Evolutionary conservation across 768 basidiomycete species (phyloP), one percentile per base, ranked within the genome.

Genomic region (Cyathus striatus): DNA sequence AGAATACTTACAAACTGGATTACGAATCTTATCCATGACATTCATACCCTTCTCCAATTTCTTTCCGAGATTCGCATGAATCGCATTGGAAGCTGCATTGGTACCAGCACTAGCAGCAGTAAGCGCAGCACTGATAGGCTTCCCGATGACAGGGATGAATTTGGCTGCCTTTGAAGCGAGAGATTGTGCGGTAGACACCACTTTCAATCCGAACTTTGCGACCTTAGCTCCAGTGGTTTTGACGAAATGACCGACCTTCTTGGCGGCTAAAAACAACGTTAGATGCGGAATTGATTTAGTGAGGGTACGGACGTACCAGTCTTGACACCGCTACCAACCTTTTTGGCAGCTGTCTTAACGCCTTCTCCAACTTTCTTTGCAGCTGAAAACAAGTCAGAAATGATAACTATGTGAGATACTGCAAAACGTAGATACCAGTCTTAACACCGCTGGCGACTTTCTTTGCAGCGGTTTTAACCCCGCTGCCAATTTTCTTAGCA

Each of bases 131-230:
- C 37, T 38, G 18, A 22, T 5, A 5, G 12, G 3, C 37, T 38
- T 38, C n/a, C 37, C 37, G 22, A 38, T 21, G 21, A n/a, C 23
- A 22, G 37, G 37, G 37, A 38, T 38, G 37, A 38, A 38, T 14
- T 22, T 22, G 5, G 37, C 37, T 17, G 23, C 37, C 37, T 23
- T 38, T n/a, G 18, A 5, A 14, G 37, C 37, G 21, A 38, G 16
- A 12, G 37, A 38, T 6, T 13, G 5, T 2, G 23, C 37, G 5
- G 37, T 38, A 3, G 37, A 4, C 14, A 38, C 16, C 16, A 38
- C 37, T 21, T 38, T 38, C 14, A 38, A 21, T 13, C 37, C 37
- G 12, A 4, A 17, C 37, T 38, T 38, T n/a, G n/a, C 37, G 23
- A 38, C 22, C 23, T 16, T 38, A 21, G 37, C 37, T 17, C 37